These are phyloP conservation scores for Rhynchosporium secalis DNA, from an alignment of 2,329 filamentous ascomycete genomes.

Conservation along the genomic window DNA sequence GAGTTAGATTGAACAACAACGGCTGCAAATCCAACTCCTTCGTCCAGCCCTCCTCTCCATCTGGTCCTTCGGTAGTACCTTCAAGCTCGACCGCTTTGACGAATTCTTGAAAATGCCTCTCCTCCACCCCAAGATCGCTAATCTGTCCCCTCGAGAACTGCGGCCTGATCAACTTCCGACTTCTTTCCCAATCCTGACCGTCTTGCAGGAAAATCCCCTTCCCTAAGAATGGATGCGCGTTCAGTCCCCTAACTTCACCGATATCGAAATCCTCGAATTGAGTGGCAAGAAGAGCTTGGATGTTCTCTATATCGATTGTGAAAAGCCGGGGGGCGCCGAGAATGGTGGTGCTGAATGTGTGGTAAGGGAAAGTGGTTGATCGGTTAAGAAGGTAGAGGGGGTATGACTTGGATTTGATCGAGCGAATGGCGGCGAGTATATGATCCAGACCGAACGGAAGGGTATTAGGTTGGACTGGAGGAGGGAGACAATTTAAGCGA, in stretches of 20 bases:
- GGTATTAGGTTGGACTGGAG: background rate
- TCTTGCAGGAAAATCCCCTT: conserved; percentile 5
- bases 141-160: conserved; percentile 8
- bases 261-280: conserved; percentile 29
- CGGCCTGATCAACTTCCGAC: conserved; percentile 10
- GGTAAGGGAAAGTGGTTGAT: background rate
- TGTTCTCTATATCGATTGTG: conserved; percentile 29
- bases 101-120: conserved; percentile 6
- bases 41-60: background rate
- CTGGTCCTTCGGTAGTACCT: background rate
- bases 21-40: background rate
- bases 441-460: conserved; percentile 5
- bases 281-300: conserved; percentile 29
- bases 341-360: conserved; percentile 4
- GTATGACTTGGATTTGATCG: conserved; percentile 1
- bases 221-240: conserved; percentile 4
- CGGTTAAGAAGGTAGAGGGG: background rate
- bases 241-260: background rate
- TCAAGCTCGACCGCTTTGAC: background rate
- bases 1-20: background rate
- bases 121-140: conserved; percentile 1
- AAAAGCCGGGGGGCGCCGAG: conserved; percentile 1
- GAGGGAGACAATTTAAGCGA: background rate
- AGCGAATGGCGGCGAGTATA: background rate
- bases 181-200: conserved; percentile 8